These are phyloP conservation scores for Botryosphaeria dothidea DNA, from an alignment of 2,329 filamentous ascomycete species.

Conservation along the genomic window DNA sequence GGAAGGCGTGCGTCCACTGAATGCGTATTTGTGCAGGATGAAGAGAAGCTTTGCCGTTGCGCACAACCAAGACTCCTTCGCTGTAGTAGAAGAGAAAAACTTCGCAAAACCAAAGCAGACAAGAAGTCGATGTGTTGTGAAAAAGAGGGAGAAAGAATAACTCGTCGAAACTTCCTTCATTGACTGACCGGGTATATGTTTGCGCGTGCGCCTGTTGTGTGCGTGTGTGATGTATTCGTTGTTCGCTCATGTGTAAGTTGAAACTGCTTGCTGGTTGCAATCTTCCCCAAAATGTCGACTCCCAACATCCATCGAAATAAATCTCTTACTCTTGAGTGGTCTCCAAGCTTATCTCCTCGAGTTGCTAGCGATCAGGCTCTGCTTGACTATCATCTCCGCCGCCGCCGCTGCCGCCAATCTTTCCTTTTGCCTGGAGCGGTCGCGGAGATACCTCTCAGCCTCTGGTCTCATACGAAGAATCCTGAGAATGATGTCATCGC, in stretches of 20 bases:
- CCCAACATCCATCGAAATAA: background rate
- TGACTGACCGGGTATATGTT: constrained; percentile 9
- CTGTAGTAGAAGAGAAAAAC: constrained; percentile 1
- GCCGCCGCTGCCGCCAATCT: constrained; percentile 85
- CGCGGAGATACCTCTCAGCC: constrained; percentile 81
- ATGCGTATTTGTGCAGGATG: background rate
- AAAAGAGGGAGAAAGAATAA: background rate
- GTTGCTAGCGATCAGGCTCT: constrained; percentile 62
- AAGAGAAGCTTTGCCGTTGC: constrained; percentile 9
- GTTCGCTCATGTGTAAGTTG: constrained; percentile 3
- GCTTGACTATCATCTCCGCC: constrained; percentile 90
- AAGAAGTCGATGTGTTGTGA: background rate
- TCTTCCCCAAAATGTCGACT: background rate
- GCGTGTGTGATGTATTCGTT: background rate
- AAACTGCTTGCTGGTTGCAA: constrained; percentile 5
- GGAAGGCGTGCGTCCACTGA: background rate
- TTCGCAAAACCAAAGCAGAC: constrained; percentile 10
- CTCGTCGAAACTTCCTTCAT: constrained; percentile 5
- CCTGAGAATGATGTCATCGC: constrained; percentile 95
- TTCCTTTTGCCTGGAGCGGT: constrained; percentile 91
- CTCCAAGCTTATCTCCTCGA: background rate
- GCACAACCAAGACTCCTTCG: constrained; percentile 9
- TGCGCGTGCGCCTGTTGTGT: constrained; percentile 12
- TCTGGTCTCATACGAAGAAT: constrained; percentile 95
- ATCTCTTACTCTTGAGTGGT: background rate